A percentile compares a stretch with the other conserved stretches of the same genome.
phyloP scores from a whole-genome alignment of 345 rosid genomes.

The Hibiscus tridactylites region DNA sequence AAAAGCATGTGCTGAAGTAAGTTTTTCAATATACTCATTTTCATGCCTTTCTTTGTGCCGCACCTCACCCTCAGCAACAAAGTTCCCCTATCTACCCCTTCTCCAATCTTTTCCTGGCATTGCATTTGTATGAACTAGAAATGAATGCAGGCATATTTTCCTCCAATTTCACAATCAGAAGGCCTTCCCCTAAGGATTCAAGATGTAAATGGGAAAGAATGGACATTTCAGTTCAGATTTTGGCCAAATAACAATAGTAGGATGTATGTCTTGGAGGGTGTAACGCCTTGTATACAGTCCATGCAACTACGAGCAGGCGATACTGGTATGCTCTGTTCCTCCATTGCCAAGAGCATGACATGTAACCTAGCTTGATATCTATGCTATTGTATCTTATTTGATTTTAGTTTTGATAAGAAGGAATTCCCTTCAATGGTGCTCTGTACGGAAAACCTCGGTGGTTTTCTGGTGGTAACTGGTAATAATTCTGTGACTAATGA shows the following conservation, averaged over 20 bases:
- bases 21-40: slow-evolving; percentile 12
- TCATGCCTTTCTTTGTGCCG: not conserved
- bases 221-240: slow-evolving; percentile 96
- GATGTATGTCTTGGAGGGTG: slow-evolving; percentile 98
- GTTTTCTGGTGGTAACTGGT: not conserved
- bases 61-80: not conserved
- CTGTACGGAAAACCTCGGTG: not conserved
- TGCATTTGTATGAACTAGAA: slow-evolving; percentile 18
- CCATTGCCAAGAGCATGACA: not conserved
- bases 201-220: slow-evolving; percentile 82
- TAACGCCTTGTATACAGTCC: slow-evolving; percentile 93
- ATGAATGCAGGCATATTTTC: slow-evolving; percentile 76
- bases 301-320: slow-evolving; percentile 89
- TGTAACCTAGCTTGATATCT: not conserved
- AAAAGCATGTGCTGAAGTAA: slow-evolving; percentile 96
- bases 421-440: not conserved
- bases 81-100: not conserved
- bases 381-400: not conserved
- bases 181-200: slow-evolving; percentile 80
- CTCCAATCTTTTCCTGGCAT: slow-evolving; percentile 1
- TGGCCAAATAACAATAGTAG: slow-evolving; percentile 99
- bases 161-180: slow-evolving; percentile 85
- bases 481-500: not conserved
- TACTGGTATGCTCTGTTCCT: slow-evolving; percentile 44
- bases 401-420: not conserved